Conservation (phyloP, 2,329 filamentous ascomycete species). For the Trichoderma simmonsii region DNA sequence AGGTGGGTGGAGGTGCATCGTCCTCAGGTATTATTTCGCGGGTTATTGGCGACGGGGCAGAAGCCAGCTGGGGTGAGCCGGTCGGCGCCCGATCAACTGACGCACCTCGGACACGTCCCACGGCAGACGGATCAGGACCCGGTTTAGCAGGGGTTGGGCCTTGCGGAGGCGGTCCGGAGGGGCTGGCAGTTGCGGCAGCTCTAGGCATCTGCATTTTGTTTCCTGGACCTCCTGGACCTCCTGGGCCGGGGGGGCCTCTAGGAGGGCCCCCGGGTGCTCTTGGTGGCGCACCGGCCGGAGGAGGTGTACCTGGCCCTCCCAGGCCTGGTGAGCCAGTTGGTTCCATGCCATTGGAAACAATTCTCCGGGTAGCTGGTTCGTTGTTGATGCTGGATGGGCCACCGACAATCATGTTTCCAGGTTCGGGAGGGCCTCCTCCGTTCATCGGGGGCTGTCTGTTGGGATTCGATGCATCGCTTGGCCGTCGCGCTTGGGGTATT, state of each 20-base stretch:
- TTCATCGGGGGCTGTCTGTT: slow-evolving; percentile 42
- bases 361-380: slow-evolving; percentile 36
- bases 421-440: slow-evolving; percentile 46
- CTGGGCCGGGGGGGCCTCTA: not conserved
- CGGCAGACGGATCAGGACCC: slow-evolving; percentile 37
- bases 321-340: slow-evolving; percentile 32
- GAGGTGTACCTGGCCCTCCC: slow-evolving; percentile 26
- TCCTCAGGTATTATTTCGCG: slow-evolving; percentile 38
- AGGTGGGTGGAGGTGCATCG: slow-evolving; percentile 39
- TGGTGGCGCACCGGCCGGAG: slow-evolving; percentile 2
- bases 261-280: slow-evolving; percentile 3
- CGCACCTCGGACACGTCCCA: slow-evolving; percentile 46
- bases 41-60: slow-evolving; percentile 41
- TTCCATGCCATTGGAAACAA: slow-evolving; percentile 39
- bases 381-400: slow-evolving; percentile 35
- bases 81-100: slow-evolving; percentile 46
- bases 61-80: slow-evolving; percentile 36
- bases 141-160: slow-evolving; percentile 52
- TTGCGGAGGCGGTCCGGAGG: slow-evolving; percentile 53
- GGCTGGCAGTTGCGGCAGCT: slow-evolving; percentile 30
- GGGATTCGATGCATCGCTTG: slow-evolving; percentile 37
- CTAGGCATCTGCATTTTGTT: slow-evolving; percentile 39
- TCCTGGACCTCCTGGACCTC: slow-evolving; percentile 27
- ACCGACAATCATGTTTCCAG: slow-evolving; percentile 45
- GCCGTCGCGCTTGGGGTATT: slow-evolving; percentile 40